These are phyloP conservation scores for Globisporangium splendens DNA, from an alignment of 352 stramenopile genomes.

Conservation along the genomic window DNA sequence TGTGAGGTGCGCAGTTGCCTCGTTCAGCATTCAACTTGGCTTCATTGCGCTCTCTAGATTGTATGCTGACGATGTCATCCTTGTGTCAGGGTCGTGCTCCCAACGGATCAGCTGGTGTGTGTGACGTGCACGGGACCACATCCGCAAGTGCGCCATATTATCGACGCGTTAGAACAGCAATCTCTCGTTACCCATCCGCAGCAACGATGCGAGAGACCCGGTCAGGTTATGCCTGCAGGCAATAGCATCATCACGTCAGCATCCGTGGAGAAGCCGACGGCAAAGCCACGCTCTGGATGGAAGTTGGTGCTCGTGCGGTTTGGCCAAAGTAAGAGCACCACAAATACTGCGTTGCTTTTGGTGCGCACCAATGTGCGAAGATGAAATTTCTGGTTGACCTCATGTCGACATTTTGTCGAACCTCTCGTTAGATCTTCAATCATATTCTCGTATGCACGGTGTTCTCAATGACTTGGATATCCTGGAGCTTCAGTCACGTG, in stretches of 20 bases:
- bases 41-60: neutral
- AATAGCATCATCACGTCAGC: neutral
- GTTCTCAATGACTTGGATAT: slow-evolving; percentile 30
- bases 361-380: neutral
- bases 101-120: slow-evolving; percentile 30
- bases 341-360: neutral
- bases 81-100: slow-evolving; percentile 27
- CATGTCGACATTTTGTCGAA: neutral
- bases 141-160: neutral
- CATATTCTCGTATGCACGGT: slow-evolving; percentile 12
- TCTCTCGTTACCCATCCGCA: neutral
- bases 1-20: neutral
- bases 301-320: slow-evolving; percentile 6
- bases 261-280: neutral
- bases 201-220: neutral
- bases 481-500: slow-evolving; percentile 22
- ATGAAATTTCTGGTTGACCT: neutral
- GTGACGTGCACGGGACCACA: slow-evolving; percentile 18
- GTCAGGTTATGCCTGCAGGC: neutral
- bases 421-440: slow-evolving; percentile 12
- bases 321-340: slow-evolving; percentile 9
- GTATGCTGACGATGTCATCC: neutral
- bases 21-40: neutral
- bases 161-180: neutral
- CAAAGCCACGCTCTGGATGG: neutral